Evolutionary conservation across 768 basidiomycete species (phyloP), one percentile per base, ranked within the genome.

Genomic region (Leccinum obscurum): DNA sequence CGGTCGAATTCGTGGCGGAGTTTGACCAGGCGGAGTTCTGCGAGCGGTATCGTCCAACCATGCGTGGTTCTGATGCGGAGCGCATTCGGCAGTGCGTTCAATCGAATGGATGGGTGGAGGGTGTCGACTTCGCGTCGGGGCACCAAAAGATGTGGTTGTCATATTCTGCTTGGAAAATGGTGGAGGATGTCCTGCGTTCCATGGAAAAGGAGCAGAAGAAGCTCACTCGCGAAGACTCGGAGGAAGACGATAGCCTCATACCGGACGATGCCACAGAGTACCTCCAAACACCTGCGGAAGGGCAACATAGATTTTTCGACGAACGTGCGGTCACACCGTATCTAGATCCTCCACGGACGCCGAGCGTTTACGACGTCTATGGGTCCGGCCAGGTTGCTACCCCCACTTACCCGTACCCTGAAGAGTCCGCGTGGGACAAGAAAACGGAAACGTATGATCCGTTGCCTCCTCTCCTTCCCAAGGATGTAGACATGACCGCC

Each of bases 151-250:
- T 87, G 62, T 87, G 83, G 82, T 66, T 87, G 50, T 73, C 77
- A 22, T 86, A 83, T 72, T 64, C 67, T 48, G 79, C 83, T 24
- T 86, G 86, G 87, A 84, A 84, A 73, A 77, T 77, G 65, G 77
- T 83, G n/a, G 85, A 86, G 68, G 83, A 86, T 55, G 78, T 78
- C 44, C 59, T 86, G 14, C 77, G 84, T 56, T 77, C 78, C 39
- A 70, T 71, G 52, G 84, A 85, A 72, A 83, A 77, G 70, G 83
- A 83, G 58, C 70, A 72, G 56, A 77, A 76, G 72, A 78, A 79
- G 66, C 68, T 72, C 13, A 69, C 66, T 34, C 71, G 73, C 28
- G 81, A 76, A 52, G 77, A 66, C 5, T 78, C 71, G 1, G 81
- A 79, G 53, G 82, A 81, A 60, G 82, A 77, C 28, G 83, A 81